Conservation (phyloP, 139 green algal genomes). For the Mesostigma viride region DNA sequence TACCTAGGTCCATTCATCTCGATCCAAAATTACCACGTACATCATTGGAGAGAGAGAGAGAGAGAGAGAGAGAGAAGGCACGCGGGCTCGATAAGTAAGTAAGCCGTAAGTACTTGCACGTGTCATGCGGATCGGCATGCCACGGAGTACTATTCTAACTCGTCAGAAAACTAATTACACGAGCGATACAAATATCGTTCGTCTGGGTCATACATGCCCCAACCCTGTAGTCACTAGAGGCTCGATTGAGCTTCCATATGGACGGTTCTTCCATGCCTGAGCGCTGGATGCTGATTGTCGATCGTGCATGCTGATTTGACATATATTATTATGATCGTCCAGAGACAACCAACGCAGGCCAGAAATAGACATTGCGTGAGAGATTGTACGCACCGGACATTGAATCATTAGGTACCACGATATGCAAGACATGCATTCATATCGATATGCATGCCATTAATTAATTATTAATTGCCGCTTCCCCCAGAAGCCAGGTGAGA, state of each 20-base stretch:
- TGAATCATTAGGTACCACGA: no score
- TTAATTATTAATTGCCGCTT: not conserved
- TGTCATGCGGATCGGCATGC: not conserved
- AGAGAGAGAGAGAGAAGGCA: conserved; percentile 9
- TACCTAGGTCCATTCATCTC: no score
- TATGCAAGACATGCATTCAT: no score
- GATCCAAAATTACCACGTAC: conserved; percentile 9
- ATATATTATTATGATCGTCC: not conserved
- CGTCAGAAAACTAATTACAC: not conserved
- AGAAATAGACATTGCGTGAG: not conserved
- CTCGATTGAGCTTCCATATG: not conserved
- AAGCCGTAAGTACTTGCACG: not conserved
- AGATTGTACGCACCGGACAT: no score
- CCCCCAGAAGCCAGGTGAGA: no score
- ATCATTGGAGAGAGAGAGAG: conserved; percentile 4
- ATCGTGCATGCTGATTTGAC: not conserved
- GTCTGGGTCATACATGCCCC: not conserved
- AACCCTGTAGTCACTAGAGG: not conserved
- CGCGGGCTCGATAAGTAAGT: not conserved
- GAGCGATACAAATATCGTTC: not conserved
- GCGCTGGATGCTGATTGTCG: not conserved
- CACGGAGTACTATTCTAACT: not conserved
- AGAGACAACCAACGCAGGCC: not conserved
- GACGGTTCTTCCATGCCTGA: no score
- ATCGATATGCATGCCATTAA: not conserved